phyloP scores from a whole-genome alignment of 148 eudicot genomes.

The Pouteria glomerata region DNA sequence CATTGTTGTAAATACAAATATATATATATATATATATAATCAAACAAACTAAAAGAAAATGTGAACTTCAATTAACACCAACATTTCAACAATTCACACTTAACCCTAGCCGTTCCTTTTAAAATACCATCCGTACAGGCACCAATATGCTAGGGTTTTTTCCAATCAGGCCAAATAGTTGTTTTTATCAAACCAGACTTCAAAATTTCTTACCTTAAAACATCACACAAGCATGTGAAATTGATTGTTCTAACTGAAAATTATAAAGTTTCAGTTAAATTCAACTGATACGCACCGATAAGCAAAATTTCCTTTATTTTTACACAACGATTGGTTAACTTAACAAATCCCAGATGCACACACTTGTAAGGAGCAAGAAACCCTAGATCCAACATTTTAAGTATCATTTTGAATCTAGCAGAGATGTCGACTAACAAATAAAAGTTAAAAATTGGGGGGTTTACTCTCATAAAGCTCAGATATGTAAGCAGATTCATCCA shows the following conservation, averaged over 20 bases:
- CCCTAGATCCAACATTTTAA: slow-evolving; percentile 4
- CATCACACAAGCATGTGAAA: neutral
- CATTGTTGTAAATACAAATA: no score
- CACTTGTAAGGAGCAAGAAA: neutral
- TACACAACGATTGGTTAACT: neutral
- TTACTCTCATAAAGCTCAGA: neutral
- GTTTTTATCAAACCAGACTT: neutral
- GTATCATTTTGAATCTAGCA: neutral
- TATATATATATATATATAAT: neutral
- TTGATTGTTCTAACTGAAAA: neutral
- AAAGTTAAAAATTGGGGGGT: neutral
- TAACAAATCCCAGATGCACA: neutral
- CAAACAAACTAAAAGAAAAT: neutral
- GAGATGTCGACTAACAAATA: neutral
- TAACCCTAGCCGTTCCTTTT: neutral
- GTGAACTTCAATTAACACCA: neutral
- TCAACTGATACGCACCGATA: no score
- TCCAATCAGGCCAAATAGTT: neutral
- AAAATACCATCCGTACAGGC: neutral
- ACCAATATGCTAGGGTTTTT: neutral
- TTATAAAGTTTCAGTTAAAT: neutral
- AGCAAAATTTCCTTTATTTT: neutral
- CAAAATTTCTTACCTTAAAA: neutral
- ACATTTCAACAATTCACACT: neutral
- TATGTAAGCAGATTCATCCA: slow-evolving; percentile 1